phyloP scores from a whole-genome alignment of 2,329 filamentous ascomycete genomes.

The Pseudogymnoascus pannorum region DNA sequence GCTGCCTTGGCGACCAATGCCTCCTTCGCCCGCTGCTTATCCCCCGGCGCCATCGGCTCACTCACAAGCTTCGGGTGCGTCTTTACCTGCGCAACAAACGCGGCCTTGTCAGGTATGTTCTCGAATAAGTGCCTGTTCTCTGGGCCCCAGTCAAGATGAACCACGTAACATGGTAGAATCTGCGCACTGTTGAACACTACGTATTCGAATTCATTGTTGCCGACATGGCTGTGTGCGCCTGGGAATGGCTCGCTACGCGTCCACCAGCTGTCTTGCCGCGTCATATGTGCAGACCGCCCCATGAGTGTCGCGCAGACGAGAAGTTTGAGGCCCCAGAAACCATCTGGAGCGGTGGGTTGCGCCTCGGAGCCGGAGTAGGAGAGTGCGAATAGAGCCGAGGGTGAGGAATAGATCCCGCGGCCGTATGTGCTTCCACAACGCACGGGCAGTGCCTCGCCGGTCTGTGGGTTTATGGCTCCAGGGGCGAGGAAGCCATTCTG shows the following conservation, averaged over 20 bases:
- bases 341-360: conserved; percentile 24
- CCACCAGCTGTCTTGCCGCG: conserved; percentile 25
- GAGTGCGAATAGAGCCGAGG: conserved; percentile 33
- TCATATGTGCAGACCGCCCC: conserved; percentile 32
- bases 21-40: conserved; percentile 31
- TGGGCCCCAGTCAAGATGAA: conserved; percentile 37
- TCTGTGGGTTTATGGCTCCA: conserved; percentile 27
- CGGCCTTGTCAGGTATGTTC: conserved; percentile 19
- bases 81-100: conserved; percentile 12
- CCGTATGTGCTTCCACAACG: conserved; percentile 35
- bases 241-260: conserved; percentile 22
- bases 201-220: conserved; percentile 33
- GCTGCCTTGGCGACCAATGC: conserved; percentile 34
- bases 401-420: conserved; percentile 39
- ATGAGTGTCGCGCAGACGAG: conserved; percentile 41
- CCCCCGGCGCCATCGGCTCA: conserved; percentile 28
- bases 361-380: conserved; percentile 29
- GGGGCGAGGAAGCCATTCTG: conserved; percentile 37
- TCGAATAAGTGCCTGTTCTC: conserved; percentile 27
- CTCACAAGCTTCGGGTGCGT: conserved; percentile 16
- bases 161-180: conserved; percentile 39
- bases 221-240: conserved; percentile 33
- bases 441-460: conserved; percentile 21
- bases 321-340: conserved; percentile 35
- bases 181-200: conserved; percentile 37